Conservation (phyloP, 345 rosid genomes). For the Nasturtium officinale region DNA sequence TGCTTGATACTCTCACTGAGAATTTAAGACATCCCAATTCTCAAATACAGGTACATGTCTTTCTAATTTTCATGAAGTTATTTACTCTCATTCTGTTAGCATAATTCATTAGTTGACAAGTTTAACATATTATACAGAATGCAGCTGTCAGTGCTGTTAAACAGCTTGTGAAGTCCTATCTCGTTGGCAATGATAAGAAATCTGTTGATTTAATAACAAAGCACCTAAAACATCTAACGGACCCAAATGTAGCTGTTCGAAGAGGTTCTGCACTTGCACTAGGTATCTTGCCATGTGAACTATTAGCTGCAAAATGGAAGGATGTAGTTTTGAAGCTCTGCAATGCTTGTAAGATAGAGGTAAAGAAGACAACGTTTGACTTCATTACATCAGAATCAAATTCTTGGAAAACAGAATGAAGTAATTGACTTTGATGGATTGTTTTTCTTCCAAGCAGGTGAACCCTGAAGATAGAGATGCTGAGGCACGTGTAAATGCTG, state of each 20-base stretch:
- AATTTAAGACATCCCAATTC: constrained; percentile 93
- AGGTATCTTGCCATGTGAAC: constrained; percentile 76
- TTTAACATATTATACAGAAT: constrained; percentile 51
- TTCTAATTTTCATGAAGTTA: constrained; percentile 16
- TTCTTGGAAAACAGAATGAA: constrained; percentile 15
- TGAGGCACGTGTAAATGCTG: constrained; percentile 94
- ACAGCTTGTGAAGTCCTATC: constrained; percentile 63
- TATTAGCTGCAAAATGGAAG: constrained; percentile 63
- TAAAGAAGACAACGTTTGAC: constrained; percentile 36
- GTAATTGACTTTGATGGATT: constrained; percentile 24
- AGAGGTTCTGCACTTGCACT: constrained; percentile 89
- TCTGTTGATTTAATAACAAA: constrained; percentile 54
- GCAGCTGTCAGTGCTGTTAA: constrained; percentile 81
- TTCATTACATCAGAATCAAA: background rate
- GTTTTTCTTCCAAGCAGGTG: constrained; percentile 51
- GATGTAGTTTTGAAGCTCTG: constrained; percentile 77
- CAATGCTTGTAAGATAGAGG: constrained; percentile 79
- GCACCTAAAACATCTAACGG: constrained; percentile 65
- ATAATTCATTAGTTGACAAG: constrained; percentile 20
- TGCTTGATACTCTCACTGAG: constrained; percentile 78
- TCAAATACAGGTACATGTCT: constrained; percentile 78
- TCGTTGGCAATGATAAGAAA: constrained; percentile 45
- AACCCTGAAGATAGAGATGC: constrained; percentile 93
- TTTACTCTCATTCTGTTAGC: constrained; percentile 14
- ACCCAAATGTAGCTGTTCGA: constrained; percentile 85